Base-by-base conservation (phyloP, 2,329 filamentous ascomycete species). In the Dactylellina cionopaga region DNA sequence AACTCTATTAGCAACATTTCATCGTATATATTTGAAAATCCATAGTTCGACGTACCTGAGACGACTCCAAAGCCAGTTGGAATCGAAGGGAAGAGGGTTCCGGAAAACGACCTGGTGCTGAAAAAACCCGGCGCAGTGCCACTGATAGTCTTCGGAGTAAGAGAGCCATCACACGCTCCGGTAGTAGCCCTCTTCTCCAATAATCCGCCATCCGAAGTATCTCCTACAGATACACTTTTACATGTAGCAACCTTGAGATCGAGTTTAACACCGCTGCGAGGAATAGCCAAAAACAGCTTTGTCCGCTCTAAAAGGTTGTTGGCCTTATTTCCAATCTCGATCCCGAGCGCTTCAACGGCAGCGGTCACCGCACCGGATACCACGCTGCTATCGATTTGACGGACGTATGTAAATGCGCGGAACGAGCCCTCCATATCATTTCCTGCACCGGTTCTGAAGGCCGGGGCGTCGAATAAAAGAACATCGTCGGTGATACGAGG, bases 381-480 rank as follows among this genome's bases (percentile, higher is more conserved):
- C 10, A 64, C 11, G 5, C n/a, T 25, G 15, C 51, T 46, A 15
- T 64, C 15, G 9, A 71, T 41, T 22, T 63, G 58, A 19, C 58
- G 66, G 10, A 71, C n/a, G 24, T 47, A 39, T 9, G 58, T 31
- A 46, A 71, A 71, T n/a, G 59, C 59, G n/a, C 66, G 58, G 15
- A 71, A 9, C 11, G 66, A 71, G 22, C 51, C 66, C 17, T 43
- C 58, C 44, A 47, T 25, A 6, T 58, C 41, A n/a, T 29, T 51
- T 1, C 54, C 54, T 33, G 29, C 51, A n/a, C 49, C 52, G 11
- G 25, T 33, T 31, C 19, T 54, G 22, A 71, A 71, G n/a, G 49
- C 66, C 17, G 66, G 66, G 10, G 66, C 51, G 52, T 71, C 66
- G 27, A 71, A 43, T 19, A 71, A 27, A 22, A 71, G 43, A 35